Evolutionary conservation across 2,329 filamentous ascomycete genomes (phyloP).

Genomic region (Dendryphion nanum): DNA sequence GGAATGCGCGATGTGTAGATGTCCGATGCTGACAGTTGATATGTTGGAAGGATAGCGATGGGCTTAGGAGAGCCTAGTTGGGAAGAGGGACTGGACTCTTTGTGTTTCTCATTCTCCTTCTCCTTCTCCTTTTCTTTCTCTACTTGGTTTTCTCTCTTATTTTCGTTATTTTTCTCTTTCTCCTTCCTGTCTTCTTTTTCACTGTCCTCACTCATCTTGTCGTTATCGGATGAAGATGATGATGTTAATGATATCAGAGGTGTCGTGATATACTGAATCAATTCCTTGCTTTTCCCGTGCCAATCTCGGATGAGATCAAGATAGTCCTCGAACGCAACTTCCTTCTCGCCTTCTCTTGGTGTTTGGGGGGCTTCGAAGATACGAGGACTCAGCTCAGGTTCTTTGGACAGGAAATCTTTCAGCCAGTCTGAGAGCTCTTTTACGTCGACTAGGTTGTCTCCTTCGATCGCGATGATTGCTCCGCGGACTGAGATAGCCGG

Average conservation of each 20-base stretch:
- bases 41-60: constrained; percentile 74
- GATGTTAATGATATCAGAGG: too few species aligned
- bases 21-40: constrained; percentile 77
- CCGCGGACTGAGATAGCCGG: constrained; percentile 58
- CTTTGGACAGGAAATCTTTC: constrained; percentile 51
- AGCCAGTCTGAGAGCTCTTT: constrained; percentile 66
- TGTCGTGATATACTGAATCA: constrained; percentile 57
- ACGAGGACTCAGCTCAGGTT: constrained; percentile 51
- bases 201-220: too few species aligned
- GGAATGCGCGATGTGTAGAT: constrained; percentile 70
- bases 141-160: too few species aligned
- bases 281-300: constrained; percentile 73
- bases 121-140: background rate
- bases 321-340: constrained; percentile 53
- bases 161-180: too few species aligned
- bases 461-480: constrained; percentile 80
- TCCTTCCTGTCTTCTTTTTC: too few species aligned
- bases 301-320: constrained; percentile 68
- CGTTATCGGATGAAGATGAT: too few species aligned
- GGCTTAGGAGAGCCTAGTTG: constrained; percentile 48
- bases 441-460: constrained; percentile 64
- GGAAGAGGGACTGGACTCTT: constrained; percentile 5
- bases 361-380: constrained; percentile 50
- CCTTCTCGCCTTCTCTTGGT: constrained; percentile 30
- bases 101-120: constrained; percentile 16